Conservation (phyloP, 805 yeast species). For the Naumovozyma baii region DNA sequence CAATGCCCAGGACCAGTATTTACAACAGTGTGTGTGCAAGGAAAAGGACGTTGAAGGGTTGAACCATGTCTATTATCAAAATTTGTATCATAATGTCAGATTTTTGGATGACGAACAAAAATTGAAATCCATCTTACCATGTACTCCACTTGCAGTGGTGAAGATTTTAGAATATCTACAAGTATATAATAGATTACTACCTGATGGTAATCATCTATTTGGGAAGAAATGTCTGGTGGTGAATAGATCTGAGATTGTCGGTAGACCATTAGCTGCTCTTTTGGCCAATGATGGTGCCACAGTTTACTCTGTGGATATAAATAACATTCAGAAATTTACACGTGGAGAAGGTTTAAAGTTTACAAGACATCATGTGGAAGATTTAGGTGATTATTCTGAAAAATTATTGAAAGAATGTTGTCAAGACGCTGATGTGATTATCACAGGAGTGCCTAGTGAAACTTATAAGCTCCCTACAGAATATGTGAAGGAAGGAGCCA, state of each 20-base stretch:
- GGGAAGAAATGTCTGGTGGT: constrained; percentile 89
- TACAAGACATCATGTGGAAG: constrained; percentile 73
- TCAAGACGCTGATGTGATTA: constrained; percentile 74
- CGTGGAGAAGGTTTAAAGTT: constrained; percentile 85
- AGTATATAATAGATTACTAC: constrained; percentile 70
- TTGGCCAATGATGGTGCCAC: constrained; percentile 96
- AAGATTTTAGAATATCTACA: constrained; percentile 86
- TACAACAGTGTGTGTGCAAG: constrained; percentile 84
- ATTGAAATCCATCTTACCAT: constrained; percentile 82
- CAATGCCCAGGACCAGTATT: constrained; percentile 85
- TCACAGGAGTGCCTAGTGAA: constrained; percentile 90
- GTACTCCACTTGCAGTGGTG: constrained; percentile 92
- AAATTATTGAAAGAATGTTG: constrained; percentile 51
- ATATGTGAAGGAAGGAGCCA: constrained; percentile 76
- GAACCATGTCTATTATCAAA: constrained; percentile 82
- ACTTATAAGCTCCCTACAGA: constrained; percentile 79
- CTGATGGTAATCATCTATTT: constrained; percentile 84
- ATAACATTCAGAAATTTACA: constrained; percentile 82
- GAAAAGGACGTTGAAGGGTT: constrained; percentile 96
- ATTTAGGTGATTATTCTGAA: constrained; percentile 35
- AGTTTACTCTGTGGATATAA: constrained; percentile 84
- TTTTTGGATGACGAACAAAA: constrained; percentile 66
- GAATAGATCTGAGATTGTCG: constrained; percentile 93
- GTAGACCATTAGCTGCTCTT: constrained; percentile 91
- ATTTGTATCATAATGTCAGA: constrained; percentile 88